Evolutionary conservation across 331 rosid genomes (phyloP), one percentile per base, ranked within the genome.

Genomic region (Erythrophleum ivorense): DNA sequence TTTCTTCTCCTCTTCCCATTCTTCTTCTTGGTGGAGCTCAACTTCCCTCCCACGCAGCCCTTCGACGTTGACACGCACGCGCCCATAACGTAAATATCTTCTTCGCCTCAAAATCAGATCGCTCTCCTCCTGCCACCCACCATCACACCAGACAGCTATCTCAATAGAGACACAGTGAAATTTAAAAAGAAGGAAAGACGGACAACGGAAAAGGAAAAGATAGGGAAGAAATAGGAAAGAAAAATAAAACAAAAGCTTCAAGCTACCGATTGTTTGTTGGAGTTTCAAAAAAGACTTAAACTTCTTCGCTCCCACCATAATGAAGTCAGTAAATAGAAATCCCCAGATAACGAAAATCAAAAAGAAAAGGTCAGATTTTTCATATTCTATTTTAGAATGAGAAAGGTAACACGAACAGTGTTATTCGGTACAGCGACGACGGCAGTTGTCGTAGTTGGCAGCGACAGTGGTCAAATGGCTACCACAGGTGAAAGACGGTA

Each of bases 61-160:
- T 87, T 73, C n/a, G 91, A 94, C 79, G 88, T 85, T 31, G 99
- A 96, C 21, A 91, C 91, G 81, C 99, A 96, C 57, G 90, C 88
- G 45, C 99, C 99, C 99, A 96, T 94, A 2, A 48, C 74, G 54
- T 50, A 72, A 49, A 84, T 40, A 62, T 69, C 80, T 78, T n/a
- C 73, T 36, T 13, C 34, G n/a, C 63, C 60, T 88, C 85, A 64
- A n/a, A 33, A 18, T 62, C 43, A 5, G 78, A 82, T 83, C 81
- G 78, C 66, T 73, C 74, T 49, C 73, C 70, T 21, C 33, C 76
- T 19, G 40, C 66, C 54, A 81, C 76, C 71, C 86, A 41, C 71
- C 68, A 54, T 41, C 82, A 36, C 41, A 48, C 64, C 55, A 63
- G 33, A 38, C 82, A 59, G 53, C 78, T 81, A 49, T 74, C 71